phyloP scores from a whole-genome alignment of 2,329 filamentous ascomycete species.

The Verticillium alfalfae region DNA sequence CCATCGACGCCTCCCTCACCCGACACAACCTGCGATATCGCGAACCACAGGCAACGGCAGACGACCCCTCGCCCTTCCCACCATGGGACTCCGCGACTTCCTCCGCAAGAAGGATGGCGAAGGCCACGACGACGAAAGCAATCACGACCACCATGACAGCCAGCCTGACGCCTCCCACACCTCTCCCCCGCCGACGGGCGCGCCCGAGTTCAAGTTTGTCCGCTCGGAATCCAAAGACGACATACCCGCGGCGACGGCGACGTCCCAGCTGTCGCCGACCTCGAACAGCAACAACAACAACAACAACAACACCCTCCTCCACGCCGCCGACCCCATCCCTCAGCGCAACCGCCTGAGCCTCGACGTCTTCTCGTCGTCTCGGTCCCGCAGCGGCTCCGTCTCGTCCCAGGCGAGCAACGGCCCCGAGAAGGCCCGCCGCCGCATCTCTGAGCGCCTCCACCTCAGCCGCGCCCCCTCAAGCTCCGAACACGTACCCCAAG shows the following conservation, averaged over 20 bases:
- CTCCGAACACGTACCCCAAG: conserved; percentile 69
- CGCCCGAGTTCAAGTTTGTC: conserved; percentile 73
- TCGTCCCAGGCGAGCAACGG: conserved; percentile 33
- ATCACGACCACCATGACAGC: conserved; percentile 40
- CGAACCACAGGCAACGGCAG: neutral
- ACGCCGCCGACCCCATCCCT: conserved; percentile 17
- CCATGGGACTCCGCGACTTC: conserved; percentile 47
- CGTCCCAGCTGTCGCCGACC: neutral
- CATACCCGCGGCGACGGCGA: neutral
- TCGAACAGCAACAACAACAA: neutral
- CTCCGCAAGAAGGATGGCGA: conserved; percentile 48
- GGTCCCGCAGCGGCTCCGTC: conserved; percentile 43
- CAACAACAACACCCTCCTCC: conserved; percentile 14
- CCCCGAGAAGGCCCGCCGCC: conserved; percentile 26
- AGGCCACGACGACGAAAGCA: conserved; percentile 25
- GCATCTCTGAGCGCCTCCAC: conserved; percentile 67
- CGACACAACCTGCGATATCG: neutral
- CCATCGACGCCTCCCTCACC: neutral
- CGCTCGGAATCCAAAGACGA: conserved; percentile 70
- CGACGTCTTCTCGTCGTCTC: conserved; percentile 36
- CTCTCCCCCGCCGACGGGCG: conserved; percentile 18
- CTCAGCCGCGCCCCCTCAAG: conserved; percentile 52
- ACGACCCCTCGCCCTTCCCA: conserved; percentile 1
- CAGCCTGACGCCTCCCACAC: conserved; percentile 31
- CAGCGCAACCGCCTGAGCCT: conserved; percentile 34